phyloP scores from a whole-genome alignment of 2,329 filamentous ascomycete genomes.

The Aureobasidium namibiae region DNA sequence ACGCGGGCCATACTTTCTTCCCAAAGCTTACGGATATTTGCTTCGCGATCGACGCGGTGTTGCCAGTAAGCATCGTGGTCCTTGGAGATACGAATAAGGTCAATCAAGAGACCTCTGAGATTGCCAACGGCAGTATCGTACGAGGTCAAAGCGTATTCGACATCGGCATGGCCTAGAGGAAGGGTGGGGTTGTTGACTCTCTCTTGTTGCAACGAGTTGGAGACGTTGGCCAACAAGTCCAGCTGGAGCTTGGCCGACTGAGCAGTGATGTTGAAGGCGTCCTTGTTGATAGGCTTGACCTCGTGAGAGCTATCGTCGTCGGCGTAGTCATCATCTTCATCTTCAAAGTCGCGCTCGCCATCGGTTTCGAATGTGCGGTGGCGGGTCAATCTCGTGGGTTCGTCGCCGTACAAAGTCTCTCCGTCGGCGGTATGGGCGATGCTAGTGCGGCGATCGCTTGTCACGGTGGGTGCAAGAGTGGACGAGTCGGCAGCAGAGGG shows the following conservation, averaged over 20 bases:
- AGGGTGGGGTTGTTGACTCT: constrained; percentile 60
- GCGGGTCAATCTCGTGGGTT: background rate
- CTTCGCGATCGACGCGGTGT: constrained; percentile 83
- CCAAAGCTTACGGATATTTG: constrained; percentile 90
- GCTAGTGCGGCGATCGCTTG: background rate
- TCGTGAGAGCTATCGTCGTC: constrained; percentile 76
- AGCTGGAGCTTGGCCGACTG: constrained; percentile 90
- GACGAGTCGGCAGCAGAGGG: background rate
- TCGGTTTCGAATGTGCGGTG: background rate
- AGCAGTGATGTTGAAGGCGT: constrained; percentile 93
- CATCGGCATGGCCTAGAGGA: constrained; percentile 65
- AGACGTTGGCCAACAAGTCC: constrained; percentile 80
- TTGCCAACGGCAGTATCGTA: constrained; percentile 88
- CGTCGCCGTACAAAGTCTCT: constrained; percentile 38
- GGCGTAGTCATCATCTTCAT: constrained; percentile 61
- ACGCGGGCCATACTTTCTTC: constrained; percentile 98
- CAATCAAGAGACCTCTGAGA: constrained; percentile 72
- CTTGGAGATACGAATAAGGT: constrained; percentile 82
- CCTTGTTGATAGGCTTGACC: constrained; percentile 65
- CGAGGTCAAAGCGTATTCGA: constrained; percentile 68
- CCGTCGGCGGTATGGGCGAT: background rate
- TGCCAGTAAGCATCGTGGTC: constrained; percentile 97
- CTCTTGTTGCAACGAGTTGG: constrained; percentile 69
- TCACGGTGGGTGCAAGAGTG: constrained; percentile 2
- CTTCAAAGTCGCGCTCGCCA: constrained; percentile 52